Conservation (phyloP, 192 early-diverging fungal genomes). For the Nowakowskiella sp. region DNA sequence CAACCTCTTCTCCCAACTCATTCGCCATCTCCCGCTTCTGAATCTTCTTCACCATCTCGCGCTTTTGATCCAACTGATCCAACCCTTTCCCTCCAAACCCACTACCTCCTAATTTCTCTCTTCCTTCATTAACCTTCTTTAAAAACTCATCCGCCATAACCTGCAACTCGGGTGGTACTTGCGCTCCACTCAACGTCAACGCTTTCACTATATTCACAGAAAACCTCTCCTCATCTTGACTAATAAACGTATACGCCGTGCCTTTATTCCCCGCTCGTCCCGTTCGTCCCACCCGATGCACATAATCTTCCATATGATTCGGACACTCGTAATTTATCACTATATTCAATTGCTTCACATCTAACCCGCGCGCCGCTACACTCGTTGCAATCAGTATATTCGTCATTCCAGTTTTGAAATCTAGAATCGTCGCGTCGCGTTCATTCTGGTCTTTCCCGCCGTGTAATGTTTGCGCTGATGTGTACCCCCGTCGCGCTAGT, state of each 20-base stretch:
- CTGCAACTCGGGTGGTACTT: slow-evolving; percentile 70
- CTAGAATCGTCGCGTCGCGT: slow-evolving; percentile 78
- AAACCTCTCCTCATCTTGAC: slow-evolving; percentile 87
- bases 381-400: slow-evolving; percentile 94
- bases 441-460: slow-evolving; percentile 78
- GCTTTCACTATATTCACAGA: slow-evolving; percentile 88
- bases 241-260: slow-evolving; percentile 92
- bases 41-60: slow-evolving; percentile 80
- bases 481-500: slow-evolving; percentile 75
- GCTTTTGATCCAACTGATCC: slow-evolving; percentile 86
- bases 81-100: slow-evolving; percentile 98
- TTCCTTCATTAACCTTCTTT: slow-evolving; percentile 69
- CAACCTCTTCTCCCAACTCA: slow-evolving; percentile 49
- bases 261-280: slow-evolving; percentile 98
- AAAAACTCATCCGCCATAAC: slow-evolving; percentile 69
- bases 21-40: slow-evolving; percentile 78
- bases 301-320: slow-evolving; percentile 97
- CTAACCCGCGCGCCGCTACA: slow-evolving; percentile 90
- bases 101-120: slow-evolving; percentile 55
- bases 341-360: slow-evolving; percentile 85
- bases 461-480: slow-evolving; percentile 79
- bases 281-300: slow-evolving; percentile 95
- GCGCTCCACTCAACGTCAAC: slow-evolving; percentile 64
- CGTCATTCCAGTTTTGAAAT: slow-evolving; percentile 86
- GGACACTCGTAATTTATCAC: slow-evolving; percentile 97